A percentile compares a stretch with the other conserved stretches of the same genome.
Conservation (phyloP, 306 rosid genomes). For the Amphicarpaea edgeworthii region DNA sequence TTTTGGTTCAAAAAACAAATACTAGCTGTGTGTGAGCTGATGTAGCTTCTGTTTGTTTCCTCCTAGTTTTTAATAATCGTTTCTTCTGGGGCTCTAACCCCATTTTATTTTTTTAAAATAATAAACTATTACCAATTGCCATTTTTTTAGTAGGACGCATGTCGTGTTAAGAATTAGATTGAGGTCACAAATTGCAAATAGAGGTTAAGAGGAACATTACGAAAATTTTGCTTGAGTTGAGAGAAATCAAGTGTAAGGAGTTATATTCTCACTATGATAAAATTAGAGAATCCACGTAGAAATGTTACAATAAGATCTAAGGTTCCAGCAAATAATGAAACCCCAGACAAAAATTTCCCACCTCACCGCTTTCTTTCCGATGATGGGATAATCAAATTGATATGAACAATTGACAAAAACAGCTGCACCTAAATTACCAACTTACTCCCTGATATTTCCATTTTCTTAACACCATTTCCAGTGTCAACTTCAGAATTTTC, state of each 20-base stretch:
- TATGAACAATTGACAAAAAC: constrained; percentile 44
- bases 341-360: constrained; percentile 65
- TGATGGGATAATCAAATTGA: constrained; percentile 68
- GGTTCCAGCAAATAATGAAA: constrained; percentile 72
- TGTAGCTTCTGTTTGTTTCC: too few species aligned
- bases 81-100: too few species aligned
- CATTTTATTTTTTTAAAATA: too few species aligned
- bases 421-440: constrained; percentile 34
- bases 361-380: constrained; percentile 59
- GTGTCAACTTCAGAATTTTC: constrained; percentile 39
- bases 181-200: too few species aligned
- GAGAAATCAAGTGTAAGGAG: constrained; percentile 16
- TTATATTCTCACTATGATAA: constrained; percentile 39
- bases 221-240: neutral
- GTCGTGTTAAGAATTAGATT: too few species aligned
- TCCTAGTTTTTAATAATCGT: too few species aligned
- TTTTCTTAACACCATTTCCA: constrained; percentile 50
- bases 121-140: too few species aligned
- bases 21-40: too few species aligned
- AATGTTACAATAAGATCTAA: constrained; percentile 51
- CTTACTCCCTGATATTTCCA: constrained; percentile 50
- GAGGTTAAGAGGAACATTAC: too few species aligned
- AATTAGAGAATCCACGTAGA: constrained; percentile 43
- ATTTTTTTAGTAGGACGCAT: too few species aligned
- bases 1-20: too few species aligned